These are phyloP conservation scores for Ophiobolus disseminans DNA, from an alignment of 2,329 filamentous ascomycete genomes.

Conservation along the genomic window DNA sequence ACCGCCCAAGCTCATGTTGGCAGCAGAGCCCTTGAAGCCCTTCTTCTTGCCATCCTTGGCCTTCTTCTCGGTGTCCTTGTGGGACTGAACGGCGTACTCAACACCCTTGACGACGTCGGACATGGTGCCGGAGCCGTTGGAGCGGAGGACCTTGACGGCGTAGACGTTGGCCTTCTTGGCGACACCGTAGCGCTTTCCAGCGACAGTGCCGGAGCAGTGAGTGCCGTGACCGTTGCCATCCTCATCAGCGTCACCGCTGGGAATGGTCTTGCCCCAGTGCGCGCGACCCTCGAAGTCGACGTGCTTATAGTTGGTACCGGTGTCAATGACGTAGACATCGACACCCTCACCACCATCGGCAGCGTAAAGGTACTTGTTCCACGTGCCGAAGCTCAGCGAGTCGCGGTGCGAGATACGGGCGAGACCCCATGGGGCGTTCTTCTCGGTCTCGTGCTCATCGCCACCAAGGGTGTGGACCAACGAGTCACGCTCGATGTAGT, in stretches of 20 bases:
- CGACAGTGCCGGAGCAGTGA: slow-evolving; percentile 98
- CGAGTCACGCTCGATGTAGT: slow-evolving; percentile 94
- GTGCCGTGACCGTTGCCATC: slow-evolving; percentile 99
- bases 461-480: slow-evolving; percentile 80
- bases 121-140: slow-evolving; percentile 98
- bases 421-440: slow-evolving; percentile 97
- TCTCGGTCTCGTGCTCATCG: slow-evolving; percentile 70
- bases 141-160: slow-evolving; percentile 97
- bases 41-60: slow-evolving; percentile 90
- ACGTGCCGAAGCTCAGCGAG: slow-evolving; percentile 84
- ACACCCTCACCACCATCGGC: slow-evolving; percentile 93
- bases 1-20: slow-evolving; percentile 99
- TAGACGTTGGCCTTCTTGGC: slow-evolving; percentile 98
- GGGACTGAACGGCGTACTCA: slow-evolving; percentile 86
- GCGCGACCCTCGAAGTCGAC: slow-evolving; percentile 98
- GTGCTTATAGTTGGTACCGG: slow-evolving; percentile 90
- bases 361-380: slow-evolving; percentile 98
- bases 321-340: slow-evolving; percentile 98
- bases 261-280: slow-evolving; percentile 96
- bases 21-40: slow-evolving; percentile 98
- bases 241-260: slow-evolving; percentile 78
- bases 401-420: slow-evolving; percentile 97
- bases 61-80: slow-evolving; percentile 75
- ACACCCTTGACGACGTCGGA: slow-evolving; percentile 98
- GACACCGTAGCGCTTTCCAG: slow-evolving; percentile 98